Evolutionary conservation across 352 stramenopile species (phyloP).

Genomic region (Globisporangium cystogenes): DNA sequence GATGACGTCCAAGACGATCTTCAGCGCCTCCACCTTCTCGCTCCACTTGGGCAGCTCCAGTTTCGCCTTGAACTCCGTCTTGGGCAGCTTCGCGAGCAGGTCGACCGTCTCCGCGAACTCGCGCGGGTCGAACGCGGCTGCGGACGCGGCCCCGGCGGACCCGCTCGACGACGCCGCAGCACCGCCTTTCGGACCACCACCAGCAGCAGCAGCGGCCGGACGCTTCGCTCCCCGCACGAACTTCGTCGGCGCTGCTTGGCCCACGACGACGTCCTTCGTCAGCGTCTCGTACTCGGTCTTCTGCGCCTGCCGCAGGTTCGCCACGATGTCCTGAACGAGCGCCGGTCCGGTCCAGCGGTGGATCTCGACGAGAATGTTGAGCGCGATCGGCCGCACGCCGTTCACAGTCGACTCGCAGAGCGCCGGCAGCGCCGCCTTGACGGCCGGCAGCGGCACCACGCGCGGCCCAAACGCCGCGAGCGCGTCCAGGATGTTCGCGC

Average conservation of each 20-base stretch:
- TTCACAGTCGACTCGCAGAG: conserved; percentile 83
- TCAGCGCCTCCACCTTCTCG: conserved; percentile 79
- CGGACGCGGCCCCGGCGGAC: conserved; percentile 6
- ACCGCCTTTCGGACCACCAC: background rate
- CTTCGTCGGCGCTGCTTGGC: conserved; percentile 64
- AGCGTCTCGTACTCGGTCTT: conserved; percentile 77
- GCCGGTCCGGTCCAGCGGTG: conserved; percentile 73
- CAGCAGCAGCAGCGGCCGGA: conserved; percentile 7
- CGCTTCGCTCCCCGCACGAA: conserved; percentile 61
- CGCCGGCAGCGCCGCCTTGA: conserved; percentile 64
- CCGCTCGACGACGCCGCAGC: conserved; percentile 4
- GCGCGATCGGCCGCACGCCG: conserved; percentile 63
- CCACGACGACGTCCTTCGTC: conserved; percentile 65
- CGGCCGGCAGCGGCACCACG: conserved; percentile 53
- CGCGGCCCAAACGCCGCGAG: conserved; percentile 79
- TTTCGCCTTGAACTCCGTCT: conserved; percentile 78
- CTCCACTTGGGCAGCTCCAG: conserved; percentile 79
- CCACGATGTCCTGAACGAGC: conserved; percentile 74
- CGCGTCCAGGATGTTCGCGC: conserved; percentile 51
- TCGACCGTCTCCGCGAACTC: conserved; percentile 85
- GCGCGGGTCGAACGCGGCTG: conserved; percentile 54
- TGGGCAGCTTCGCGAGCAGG: conserved; percentile 71
- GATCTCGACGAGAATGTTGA: conserved; percentile 80
- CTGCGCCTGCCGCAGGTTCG: conserved; percentile 74
- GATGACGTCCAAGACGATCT: conserved; percentile 82